Base-by-base conservation (phyloP, 768 basidiomycete genomes). In the Kwoniella europaea region DNA sequence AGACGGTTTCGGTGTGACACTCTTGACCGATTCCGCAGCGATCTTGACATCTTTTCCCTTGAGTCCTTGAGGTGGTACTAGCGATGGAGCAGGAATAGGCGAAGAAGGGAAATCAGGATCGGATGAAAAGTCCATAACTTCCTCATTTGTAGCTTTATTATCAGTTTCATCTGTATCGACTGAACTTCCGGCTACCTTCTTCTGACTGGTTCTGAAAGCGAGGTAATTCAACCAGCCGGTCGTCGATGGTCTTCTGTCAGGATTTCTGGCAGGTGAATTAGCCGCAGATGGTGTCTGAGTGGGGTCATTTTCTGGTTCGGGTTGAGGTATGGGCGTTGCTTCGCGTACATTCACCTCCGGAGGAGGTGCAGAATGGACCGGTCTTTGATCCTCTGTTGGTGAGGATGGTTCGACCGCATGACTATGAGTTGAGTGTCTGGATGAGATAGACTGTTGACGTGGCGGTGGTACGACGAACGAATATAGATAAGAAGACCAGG, bases 211-310 rank as follows among this genome's bases (percentile, higher is more conserved):
- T 13, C 74, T 66, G 54, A 77, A 72, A 1, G 78, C 76, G 3
- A 82, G 80, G 55, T 79, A 82, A 55, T 69, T 79, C 9, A 82
- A 67, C 80, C 80, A 82, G 16, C 78, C 75, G 12, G 75, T 58
- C 0, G 69, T 65, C 2, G 76, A 73, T 3, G 70, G 56, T 20
- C 68, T 54, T 16, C 68, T 46, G 24, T 61, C 60, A 13, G 56
- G 5, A 20, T 29, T 10, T 10, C 56, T 20, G n/a, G 24, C 10
- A 18, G 29, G 62, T n/a, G 68, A 70, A 1, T 44, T 6, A 27
- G 44, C 18, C 44, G 55, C 12, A 4, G 73, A 68, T 0, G 65
- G 50, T 13, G 68, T 57, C 3, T 41, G 16, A 27, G 68, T 52
- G 44, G 44, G 59, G 3, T 57, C 22, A 20, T 50, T 16, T 12